Evolutionary conservation across 148 eudicot species (phyloP).

Genomic region (Rhododendron vialii): DNA sequence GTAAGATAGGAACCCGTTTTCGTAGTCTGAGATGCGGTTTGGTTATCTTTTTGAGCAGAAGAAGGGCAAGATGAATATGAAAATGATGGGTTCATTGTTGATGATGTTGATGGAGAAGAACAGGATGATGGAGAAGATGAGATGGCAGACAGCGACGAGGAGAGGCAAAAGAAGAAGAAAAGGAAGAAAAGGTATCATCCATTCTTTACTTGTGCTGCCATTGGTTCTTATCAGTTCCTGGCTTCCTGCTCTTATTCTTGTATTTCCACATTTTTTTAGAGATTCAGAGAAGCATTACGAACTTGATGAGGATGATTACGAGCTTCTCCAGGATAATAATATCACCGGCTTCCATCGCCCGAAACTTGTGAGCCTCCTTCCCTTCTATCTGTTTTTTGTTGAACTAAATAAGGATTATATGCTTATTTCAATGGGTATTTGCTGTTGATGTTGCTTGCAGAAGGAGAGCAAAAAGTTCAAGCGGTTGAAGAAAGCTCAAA

Average conservation of each 20-base stretch:
- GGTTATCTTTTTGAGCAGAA: slow-evolving; percentile 34
- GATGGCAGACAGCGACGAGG: slow-evolving; percentile 50
- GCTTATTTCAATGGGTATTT: neutral
- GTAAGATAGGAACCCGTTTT: neutral
- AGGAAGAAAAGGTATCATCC: slow-evolving; percentile 62
- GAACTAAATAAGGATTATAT: neutral
- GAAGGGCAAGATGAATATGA: slow-evolving; percentile 92
- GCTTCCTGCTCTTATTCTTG: neutral
- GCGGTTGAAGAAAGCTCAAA: slow-evolving; percentile 78
- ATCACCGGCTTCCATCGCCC: slow-evolving; percentile 59
- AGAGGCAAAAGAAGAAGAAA: slow-evolving; percentile 75
- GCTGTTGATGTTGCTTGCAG: slow-evolving; percentile 5
- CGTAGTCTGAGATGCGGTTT: neutral
- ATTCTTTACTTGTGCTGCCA: neutral
- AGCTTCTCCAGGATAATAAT: slow-evolving; percentile 73
- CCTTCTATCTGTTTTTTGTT: neutral
- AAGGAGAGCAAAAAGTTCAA: slow-evolving; percentile 81
- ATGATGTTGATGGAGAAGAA: slow-evolving; percentile 74
- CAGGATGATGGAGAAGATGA: slow-evolving; percentile 56
- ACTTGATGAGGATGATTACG: slow-evolving; percentile 93
- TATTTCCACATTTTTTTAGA: slow-evolving; percentile 27
- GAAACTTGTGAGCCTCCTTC: slow-evolving; percentile 27
- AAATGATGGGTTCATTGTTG: slow-evolving; percentile 92
- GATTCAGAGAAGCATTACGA: slow-evolving; percentile 54
- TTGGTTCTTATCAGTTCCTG: neutral